Evolutionary conservation across 75 land plant species (phyloP).

Genomic region (Chamaecyparis obtusa): DNA sequence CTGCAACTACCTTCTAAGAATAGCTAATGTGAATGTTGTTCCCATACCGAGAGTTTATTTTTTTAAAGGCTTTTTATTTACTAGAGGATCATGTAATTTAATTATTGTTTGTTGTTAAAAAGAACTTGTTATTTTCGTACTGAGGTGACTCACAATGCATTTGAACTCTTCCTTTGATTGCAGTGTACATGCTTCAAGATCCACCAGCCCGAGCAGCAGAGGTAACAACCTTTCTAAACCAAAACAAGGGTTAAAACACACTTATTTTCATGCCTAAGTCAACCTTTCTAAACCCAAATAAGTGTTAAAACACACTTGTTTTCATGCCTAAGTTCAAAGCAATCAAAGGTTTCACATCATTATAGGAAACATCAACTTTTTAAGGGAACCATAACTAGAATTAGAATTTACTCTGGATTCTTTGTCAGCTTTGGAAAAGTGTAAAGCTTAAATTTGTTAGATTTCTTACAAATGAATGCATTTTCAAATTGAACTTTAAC

Average conservation of each 20-base stretch:
- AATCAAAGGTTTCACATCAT: background rate
- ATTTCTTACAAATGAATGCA: background rate
- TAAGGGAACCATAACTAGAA: background rate
- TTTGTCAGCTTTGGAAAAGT: background rate
- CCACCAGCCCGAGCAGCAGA: conserved; percentile 82
- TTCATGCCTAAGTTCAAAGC: background rate
- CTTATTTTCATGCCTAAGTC: background rate
- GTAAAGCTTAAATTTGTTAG: background rate
- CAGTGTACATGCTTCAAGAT: conserved; percentile 78
- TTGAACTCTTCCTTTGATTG: conserved; percentile 13
- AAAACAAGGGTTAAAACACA: background rate
- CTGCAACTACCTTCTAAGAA: background rate
- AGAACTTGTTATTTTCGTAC: background rate
- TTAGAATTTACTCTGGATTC: background rate
- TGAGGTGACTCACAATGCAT: background rate
- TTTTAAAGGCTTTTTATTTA: background rate
- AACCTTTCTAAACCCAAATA: background rate
- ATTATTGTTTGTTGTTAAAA: background rate
- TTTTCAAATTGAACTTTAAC: background rate
- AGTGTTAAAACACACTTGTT: background rate
- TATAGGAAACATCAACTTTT: background rate
- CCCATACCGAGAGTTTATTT: background rate
- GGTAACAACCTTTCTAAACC: conserved; percentile 29
- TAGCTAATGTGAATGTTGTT: background rate
- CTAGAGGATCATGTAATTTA: background rate